Evolutionary conservation across 1,139 yeast species (phyloP).

Genomic region (Yamadazyma kanchanaburiensis): DNA sequence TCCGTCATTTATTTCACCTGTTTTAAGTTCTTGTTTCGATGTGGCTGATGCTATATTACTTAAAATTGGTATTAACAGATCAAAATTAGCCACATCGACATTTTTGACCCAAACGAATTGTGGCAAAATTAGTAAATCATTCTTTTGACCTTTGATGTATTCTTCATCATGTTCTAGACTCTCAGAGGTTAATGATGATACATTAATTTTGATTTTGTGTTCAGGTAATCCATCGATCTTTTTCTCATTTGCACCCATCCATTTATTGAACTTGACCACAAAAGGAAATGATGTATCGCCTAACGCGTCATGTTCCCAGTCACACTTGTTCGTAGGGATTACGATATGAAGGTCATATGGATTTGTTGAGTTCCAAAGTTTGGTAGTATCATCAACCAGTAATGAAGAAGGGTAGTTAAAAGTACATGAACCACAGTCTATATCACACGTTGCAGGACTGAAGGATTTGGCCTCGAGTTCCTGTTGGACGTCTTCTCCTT

Average conservation of each 20-base stretch:
- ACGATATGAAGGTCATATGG: slow-evolving; percentile 69
- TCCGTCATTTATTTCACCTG: slow-evolving; percentile 2
- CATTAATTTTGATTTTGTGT: slow-evolving; percentile 46
- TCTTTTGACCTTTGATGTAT: slow-evolving; percentile 38
- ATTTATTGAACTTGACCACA: slow-evolving; percentile 44
- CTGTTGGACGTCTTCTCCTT: not conserved
- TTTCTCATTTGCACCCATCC: slow-evolving; percentile 30
- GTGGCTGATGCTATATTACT: slow-evolving; percentile 5
- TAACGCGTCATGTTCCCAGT: slow-evolving; percentile 80
- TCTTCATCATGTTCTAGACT: slow-evolving; percentile 38
- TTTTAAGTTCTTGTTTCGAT: slow-evolving; percentile 4
- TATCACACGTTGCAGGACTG: slow-evolving; percentile 41
- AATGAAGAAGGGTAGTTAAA: slow-evolving; percentile 56
- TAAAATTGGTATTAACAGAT: slow-evolving; percentile 7
- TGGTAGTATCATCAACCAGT: slow-evolving; percentile 41
- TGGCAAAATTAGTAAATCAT: slow-evolving; percentile 70
- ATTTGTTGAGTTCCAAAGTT: slow-evolving; percentile 69
- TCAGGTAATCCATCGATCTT: slow-evolving; percentile 12
- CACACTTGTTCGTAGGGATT: slow-evolving; percentile 78
- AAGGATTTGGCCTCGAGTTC: slow-evolving; percentile 31
- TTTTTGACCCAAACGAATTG: slow-evolving; percentile 70
- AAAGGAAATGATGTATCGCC: slow-evolving; percentile 48
- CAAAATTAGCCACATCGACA: slow-evolving; percentile 44
- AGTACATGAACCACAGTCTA: slow-evolving; percentile 49
- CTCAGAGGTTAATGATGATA: slow-evolving; percentile 44